Base-by-base conservation (phyloP, 768 basidiomycete genomes). In the Amanita molliuscula region DNA sequence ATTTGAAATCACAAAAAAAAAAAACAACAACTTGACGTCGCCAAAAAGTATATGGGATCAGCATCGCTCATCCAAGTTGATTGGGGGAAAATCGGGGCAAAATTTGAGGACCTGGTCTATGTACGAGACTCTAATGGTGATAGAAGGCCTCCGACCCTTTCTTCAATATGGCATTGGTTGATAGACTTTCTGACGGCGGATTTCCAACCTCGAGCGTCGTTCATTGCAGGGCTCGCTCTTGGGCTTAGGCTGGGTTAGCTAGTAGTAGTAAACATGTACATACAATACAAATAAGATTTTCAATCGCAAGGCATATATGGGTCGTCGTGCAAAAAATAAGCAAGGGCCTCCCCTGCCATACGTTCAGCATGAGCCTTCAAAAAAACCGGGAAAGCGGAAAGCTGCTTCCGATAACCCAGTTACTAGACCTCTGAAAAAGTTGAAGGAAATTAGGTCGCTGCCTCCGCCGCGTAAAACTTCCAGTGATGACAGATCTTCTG, bases 151-250 rank as follows among this genome's bases (percentile, higher is more conserved):
- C 85, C 88, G 1, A 88, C 78, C 3, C 63, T 89, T 47, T 62
- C 63, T 16, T 76, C 81, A 2, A 59, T 86, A 21, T 89, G 85
- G 77, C 73, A 61, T 34, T 81, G 82, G 76, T 56, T 82, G 20
- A 63, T 86, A 20, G 71, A 89, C 64, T 96, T 97, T 68, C 67
- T 97, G 63, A 88, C 87, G 0, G 88, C 92, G 6, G 90, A 96
- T 62, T 94, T 97, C 66, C 94, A 92, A 60, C 86, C 84, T 38
- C 70, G 93, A 54, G 93, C 92, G 1, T 83, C 87, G 11, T 96
- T 96, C 66, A 58, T 92, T 29, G 90, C 82, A 3, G 94, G 94
- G 7, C 73, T 96, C 51, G 75, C 71, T 1, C 68, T 97, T 25
- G 94, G 94, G 8, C 57, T 97, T 44, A 74, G 92, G 45, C 63